Percentiles rank a stretch among this genome's conserved stretches.
These are phyloP conservation scores for Colletotrichum sp. DNA, from an alignment of 2,329 filamentous ascomycete species.

Conservation along the genomic window DNA sequence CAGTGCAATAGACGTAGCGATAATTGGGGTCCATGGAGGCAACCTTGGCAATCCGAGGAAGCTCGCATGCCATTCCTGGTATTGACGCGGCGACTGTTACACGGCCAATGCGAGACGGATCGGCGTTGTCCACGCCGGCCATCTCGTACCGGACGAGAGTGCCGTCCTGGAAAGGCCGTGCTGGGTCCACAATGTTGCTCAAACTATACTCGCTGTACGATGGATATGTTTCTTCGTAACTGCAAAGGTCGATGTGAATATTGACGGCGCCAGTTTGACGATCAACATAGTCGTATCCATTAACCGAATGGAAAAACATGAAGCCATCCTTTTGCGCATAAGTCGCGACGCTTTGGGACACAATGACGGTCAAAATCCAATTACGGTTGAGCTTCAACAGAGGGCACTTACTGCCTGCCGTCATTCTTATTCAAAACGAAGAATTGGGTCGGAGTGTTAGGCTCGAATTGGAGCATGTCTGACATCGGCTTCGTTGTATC, in stretches of 20 bases:
- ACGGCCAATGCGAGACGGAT: neutral
- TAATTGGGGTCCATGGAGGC: conserved; percentile 16
- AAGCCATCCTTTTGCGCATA: conserved; percentile 15
- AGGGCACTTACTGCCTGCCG: conserved; percentile 12
- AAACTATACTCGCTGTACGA: conserved; percentile 33
- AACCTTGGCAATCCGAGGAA: conserved; percentile 23
- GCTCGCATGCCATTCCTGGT: conserved; percentile 19
- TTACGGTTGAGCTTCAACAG: too few relatives aligned
- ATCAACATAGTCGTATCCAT: conserved; percentile 23
- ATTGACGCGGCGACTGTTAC: conserved; percentile 17
- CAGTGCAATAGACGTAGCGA: conserved; percentile 23
- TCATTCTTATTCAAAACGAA: conserved; percentile 21
- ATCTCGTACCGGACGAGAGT: conserved; percentile 22
- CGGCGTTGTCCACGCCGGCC: neutral
- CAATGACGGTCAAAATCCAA: neutral
- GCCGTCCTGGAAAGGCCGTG: neutral
- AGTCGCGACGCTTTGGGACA: conserved; percentile 1
- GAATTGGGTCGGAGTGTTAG: conserved; percentile 15
- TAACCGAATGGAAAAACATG: conserved; percentile 24
- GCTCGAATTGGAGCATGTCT: conserved; percentile 19
- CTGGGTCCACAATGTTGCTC: conserved; percentile 28
- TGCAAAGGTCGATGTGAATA: conserved; percentile 24
- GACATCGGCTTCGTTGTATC: conserved; percentile 22
- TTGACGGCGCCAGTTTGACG: neutral
- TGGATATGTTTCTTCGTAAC: conserved; percentile 10